phyloP scores from a whole-genome alignment of 2,329 filamentous ascomycete species.

The Penicillium sp. region DNA sequence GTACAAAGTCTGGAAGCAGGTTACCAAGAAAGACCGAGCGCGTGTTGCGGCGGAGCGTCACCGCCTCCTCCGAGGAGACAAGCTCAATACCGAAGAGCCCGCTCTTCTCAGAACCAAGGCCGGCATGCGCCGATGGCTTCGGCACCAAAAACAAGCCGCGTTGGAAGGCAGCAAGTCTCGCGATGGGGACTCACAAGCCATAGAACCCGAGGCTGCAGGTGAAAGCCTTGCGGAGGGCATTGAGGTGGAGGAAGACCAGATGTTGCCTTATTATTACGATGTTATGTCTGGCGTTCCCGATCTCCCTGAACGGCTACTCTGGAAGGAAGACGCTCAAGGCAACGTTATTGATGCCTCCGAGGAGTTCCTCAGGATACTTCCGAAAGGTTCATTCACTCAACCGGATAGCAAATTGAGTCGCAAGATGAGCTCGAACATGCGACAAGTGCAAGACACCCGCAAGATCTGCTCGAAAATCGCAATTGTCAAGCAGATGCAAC shows the following conservation, averaged over 20 bases:
- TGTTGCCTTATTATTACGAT: constrained; percentile 93
- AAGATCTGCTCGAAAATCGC: constrained; percentile 95
- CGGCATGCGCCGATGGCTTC: constrained; percentile 84
- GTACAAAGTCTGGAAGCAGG: constrained; percentile 97
- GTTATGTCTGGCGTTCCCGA: constrained; percentile 81
- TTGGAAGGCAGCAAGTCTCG: constrained; percentile 48
- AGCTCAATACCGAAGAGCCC: constrained; percentile 80
- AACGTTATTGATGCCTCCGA: constrained; percentile 84
- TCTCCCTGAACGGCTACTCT: constrained; percentile 70
- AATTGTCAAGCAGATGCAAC: constrained; percentile 99
- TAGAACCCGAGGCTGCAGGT: constrained; percentile 50
- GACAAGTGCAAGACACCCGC: constrained; percentile 92
- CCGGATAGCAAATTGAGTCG: constrained; percentile 69
- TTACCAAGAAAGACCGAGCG: constrained; percentile 93
- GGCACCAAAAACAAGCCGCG: constrained; percentile 69
- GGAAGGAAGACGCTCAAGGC: constrained; percentile 86
- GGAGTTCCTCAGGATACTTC: constrained; percentile 75
- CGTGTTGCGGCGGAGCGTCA: constrained; percentile 79
- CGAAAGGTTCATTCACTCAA: constrained; percentile 69
- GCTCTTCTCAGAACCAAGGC: constrained; percentile 79
- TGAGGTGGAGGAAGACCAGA: constrained; percentile 76
- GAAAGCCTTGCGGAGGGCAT: constrained; percentile 94
- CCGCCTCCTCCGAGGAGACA: constrained; percentile 78
- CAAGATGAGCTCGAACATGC: constrained; percentile 85
- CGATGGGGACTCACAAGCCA: constrained; percentile 45